Evolutionary conservation across 2,329 filamentous ascomycete species (phyloP), one percentile per base, ranked within the genome.

Genomic region (Colletotrichum aenigma): DNA sequence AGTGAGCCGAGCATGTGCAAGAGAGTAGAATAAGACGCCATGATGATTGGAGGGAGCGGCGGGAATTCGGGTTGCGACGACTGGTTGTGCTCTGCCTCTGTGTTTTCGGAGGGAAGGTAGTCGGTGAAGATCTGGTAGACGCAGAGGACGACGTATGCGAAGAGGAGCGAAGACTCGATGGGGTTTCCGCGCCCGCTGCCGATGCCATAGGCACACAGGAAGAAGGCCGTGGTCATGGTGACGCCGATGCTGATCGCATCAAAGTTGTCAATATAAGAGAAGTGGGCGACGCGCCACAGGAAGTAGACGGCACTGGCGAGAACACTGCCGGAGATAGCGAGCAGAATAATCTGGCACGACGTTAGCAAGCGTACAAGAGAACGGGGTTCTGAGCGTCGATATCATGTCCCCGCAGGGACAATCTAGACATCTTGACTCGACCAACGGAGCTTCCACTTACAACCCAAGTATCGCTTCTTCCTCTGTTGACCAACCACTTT

Each of bases 61-160:
- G 97, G 97, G 77, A 98, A 97, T 30, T 98, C 96, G n/a, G 94
- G 93, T 76, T 97, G 94, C 16, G 91, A 82, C 4, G 86, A 83
- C 36, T 87, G 85, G 66, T 88, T 84, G 75, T 86, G 86, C 62
- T 89, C 89, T 6, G 88, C 85, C 4, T 88, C 86, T 32, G 90
- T 88, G n/a, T 90, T 92, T 21, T 90, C 85, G 6, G 94, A 96
- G 4, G 97, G 96, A 79, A 96, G 92, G 86, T 98, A 98, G 86
- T 99, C 97, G 81, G 97, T 99, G 85, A 98, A 98, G 84, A 98
- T 98, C 85, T 99, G 97, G 87, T 98, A 99, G 82, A 98, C 94
- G 87, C 96, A 98, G 77, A 99, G 93, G n/a, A 98, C 97, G 76
- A 98, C 92, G 85, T 99, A 99, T 81, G 97, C 96, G 78, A 76